These are phyloP conservation scores for Isabelozyma pseudorhagii DNA, from an alignment of 805 yeast species.

Conservation along the genomic window DNA sequence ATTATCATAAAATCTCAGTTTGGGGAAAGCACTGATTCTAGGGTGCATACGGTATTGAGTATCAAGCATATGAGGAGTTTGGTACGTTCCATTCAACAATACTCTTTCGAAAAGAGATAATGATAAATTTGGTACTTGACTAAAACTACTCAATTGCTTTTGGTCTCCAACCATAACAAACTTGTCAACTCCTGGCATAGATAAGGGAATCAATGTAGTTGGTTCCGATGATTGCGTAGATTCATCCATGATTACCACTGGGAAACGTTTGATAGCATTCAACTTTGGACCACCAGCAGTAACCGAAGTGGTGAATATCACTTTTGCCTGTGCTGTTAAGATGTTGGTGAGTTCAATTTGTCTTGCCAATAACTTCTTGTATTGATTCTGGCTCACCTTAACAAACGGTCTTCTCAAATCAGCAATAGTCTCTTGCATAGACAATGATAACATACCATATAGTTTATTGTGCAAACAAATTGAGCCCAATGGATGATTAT, in stretches of 20 bases:
- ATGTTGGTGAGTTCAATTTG: constrained; percentile 45
- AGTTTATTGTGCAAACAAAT: constrained; percentile 66
- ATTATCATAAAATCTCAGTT: constrained; percentile 48
- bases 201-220: constrained; percentile 64
- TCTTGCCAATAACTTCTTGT: constrained; percentile 46
- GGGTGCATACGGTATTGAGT: constrained; percentile 73
- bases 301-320: constrained; percentile 70
- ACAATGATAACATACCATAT: constrained; percentile 44
- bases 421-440: constrained; percentile 39
- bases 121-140: constrained; percentile 64
- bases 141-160: constrained; percentile 68
- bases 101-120: constrained; percentile 69
- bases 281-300: constrained; percentile 68
- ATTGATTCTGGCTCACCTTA: constrained; percentile 45
- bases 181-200: constrained; percentile 63
- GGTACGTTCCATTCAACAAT: constrained; percentile 56
- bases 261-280: constrained; percentile 51
- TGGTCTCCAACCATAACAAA: constrained; percentile 76
- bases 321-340: constrained; percentile 60
- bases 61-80: constrained; percentile 63
- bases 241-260: constrained; percentile 76
- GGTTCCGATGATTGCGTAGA: constrained; percentile 78
- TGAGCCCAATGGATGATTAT: constrained; percentile 53
- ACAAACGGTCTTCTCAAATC: constrained; percentile 36
- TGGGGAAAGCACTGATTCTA: constrained; percentile 55